Conservation (phyloP, 1,139 yeast genomes). For the Magnusiomyces fungicola region DNA sequence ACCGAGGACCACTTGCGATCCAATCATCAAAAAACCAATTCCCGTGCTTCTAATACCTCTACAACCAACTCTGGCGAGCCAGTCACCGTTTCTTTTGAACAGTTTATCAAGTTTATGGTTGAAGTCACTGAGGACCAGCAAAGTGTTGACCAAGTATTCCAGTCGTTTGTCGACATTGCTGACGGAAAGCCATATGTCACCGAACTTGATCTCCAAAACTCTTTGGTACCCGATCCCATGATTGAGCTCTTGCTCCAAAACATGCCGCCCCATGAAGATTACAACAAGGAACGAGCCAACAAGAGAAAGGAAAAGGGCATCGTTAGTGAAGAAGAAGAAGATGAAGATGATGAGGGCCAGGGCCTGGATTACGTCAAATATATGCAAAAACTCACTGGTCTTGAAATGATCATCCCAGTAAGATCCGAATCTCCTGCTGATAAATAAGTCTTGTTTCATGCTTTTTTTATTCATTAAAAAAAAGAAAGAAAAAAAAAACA, state of each 20-base stretch:
- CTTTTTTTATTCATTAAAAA: too few relatives aligned
- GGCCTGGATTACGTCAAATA: slow-evolving; percentile 32
- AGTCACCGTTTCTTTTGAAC: slow-evolving; percentile 32
- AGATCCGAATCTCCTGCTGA: not conserved
- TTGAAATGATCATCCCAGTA: slow-evolving; percentile 5
- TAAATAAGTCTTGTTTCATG: too few relatives aligned
- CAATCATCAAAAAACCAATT: not conserved
- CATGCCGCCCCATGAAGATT: slow-evolving; percentile 25
- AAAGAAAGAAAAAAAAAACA: too few relatives aligned
- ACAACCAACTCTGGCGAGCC: not conserved
- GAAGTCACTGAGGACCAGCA: slow-evolving; percentile 37
- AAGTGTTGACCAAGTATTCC: slow-evolving; percentile 35
- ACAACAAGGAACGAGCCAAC: slow-evolving; percentile 4
- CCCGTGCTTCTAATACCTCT: not conserved
- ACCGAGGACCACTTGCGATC: not conserved
- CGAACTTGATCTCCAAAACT: slow-evolving; percentile 35
- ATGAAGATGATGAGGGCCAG: slow-evolving; percentile 16
- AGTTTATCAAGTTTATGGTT: slow-evolving; percentile 36
- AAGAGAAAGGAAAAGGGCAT: not conserved
- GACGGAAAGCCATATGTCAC: slow-evolving; percentile 36
- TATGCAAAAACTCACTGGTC: slow-evolving; percentile 23
- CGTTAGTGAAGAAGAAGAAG: not conserved
- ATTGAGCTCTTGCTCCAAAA: slow-evolving; percentile 29
- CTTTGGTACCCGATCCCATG: slow-evolving; percentile 32
- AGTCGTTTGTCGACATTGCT: slow-evolving; percentile 36